Conservation (phyloP, 306 rosid genomes). For the Cucurbita moschata region DNA sequence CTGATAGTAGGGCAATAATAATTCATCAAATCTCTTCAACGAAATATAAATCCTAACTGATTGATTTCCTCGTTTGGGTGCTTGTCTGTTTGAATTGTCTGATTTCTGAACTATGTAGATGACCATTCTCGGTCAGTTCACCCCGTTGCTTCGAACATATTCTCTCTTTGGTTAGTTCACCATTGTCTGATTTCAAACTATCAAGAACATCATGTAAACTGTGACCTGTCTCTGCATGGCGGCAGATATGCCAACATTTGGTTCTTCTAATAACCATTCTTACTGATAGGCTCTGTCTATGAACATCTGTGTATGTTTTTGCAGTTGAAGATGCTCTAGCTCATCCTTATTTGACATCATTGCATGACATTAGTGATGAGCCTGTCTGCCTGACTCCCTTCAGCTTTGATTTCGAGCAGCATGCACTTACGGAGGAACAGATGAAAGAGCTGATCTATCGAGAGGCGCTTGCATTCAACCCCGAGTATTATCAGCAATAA, state of each 20-base stretch:
- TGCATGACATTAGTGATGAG: conserved; percentile 95
- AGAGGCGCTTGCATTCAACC: conserved; percentile 96
- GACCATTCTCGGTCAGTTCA: background rate
- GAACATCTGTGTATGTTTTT: background rate
- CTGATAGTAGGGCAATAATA: background rate
- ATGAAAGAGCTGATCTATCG: conserved; percentile 84
- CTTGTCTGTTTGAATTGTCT: background rate
- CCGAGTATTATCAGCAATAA: conserved; percentile 51
- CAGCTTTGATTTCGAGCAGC: conserved; percentile 96
- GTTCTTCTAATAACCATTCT: background rate
- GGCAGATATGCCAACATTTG: background rate
- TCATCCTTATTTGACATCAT: conserved; percentile 85
- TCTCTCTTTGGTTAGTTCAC: no score
- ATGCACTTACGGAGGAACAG: conserved; percentile 83
- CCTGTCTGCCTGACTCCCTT: conserved; percentile 93
- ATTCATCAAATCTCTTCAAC: background rate
- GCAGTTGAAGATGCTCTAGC: conserved; percentile 90
- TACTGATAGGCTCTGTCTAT: background rate
- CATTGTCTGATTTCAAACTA: background rate
- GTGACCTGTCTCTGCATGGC: background rate
- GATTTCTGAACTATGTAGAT: background rate
- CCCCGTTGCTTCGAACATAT: background rate
- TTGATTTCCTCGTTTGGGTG: background rate
- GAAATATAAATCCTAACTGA: background rate
- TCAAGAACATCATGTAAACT: background rate